Base-by-base conservation (phyloP, 164 flowering plant genomes). In the Echeveria elegans region DNA sequence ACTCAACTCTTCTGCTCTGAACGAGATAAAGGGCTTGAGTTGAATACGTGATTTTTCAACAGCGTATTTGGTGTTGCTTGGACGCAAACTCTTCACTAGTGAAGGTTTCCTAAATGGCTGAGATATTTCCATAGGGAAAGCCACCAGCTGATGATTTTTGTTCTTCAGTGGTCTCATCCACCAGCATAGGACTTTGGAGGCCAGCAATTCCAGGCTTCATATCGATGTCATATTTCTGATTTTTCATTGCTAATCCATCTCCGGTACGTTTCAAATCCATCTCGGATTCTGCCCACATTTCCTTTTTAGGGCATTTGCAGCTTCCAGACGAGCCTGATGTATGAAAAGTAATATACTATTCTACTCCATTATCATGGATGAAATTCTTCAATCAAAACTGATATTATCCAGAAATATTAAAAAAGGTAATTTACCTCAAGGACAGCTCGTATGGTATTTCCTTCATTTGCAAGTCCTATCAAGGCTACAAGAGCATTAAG, bases 271-370 rank as follows among this genome's bases (percentile, higher is more conserved):
- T 79, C 71, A 84, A 92, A 80, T 89, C 97, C 37, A 88, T 72
- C 74, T 89, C 96, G 28, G 93, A 87, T 72, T 95, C 97, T 9
- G 93, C 88, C 96, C 87, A 91, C 92, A 95, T 95, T 73, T 95
- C 96, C 81, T 88, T 76, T 90, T 95, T 61, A 92, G 80, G 72
- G 94, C 84, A 82, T 78, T 89, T 69, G 97, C 96, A 9, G 96
- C 96, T 78, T 95, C 99, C 78, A 89, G 70, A 15, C 99, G 97
- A 63, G 88, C 99, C 97, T 94, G 88, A 32, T 11, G 60, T 6
- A 24, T 2, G 15, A 40, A 53, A 10, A 1, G 30, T 0, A 26
- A 53, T 4, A 53, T 28, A 50, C 11, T 24, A 53, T 21, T 50
- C 9, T 6, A 50, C 18, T 38, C 26, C 56, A 71, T 23, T 19